phyloP scores from a whole-genome alignment of 371 early-diverging fungal species.

The Smittium mucronatum region DNA sequence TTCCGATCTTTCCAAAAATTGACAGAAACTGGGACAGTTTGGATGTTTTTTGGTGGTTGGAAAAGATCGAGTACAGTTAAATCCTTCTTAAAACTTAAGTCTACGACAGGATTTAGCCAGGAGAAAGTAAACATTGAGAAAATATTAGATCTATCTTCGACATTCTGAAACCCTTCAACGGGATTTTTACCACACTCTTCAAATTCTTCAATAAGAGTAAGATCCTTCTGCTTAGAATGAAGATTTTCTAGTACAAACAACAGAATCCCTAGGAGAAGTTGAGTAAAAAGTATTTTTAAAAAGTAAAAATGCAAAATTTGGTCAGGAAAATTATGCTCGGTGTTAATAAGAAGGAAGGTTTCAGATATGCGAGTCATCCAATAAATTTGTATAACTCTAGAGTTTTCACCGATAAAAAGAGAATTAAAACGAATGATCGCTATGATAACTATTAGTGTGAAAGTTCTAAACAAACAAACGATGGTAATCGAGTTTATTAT shows the following conservation, averaged over 20 bases:
- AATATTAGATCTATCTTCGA: slow-evolving; percentile 73
- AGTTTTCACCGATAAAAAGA: neutral
- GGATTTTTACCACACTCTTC: neutral
- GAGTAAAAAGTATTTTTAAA: neutral
- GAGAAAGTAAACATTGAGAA: slow-evolving; percentile 71
- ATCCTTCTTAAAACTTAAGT: slow-evolving; percentile 58
- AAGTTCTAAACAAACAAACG: neutral
- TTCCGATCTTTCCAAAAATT: slow-evolving; percentile 55
- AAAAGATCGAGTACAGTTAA: slow-evolving; percentile 69
- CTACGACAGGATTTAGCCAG: slow-evolving; percentile 87
- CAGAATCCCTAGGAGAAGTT: neutral
- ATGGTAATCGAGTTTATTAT: neutral
- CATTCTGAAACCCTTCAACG: slow-evolving; percentile 20
- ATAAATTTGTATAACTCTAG: neutral
- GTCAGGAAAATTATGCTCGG: neutral
- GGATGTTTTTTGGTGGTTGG: slow-evolving; percentile 44
- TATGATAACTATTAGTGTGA: neutral
- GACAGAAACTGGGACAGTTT: slow-evolving; percentile 43
- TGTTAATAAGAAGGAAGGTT: neutral
- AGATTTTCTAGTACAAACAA: neutral
- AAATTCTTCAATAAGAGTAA: neutral
- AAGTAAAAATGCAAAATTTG: neutral
- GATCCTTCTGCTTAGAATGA: neutral
- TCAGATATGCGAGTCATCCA: neutral
- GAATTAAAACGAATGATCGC: neutral